phyloP scores from a whole-genome alignment of 768 basidiomycete genomes.

The Dentipellis fragilis region DNA sequence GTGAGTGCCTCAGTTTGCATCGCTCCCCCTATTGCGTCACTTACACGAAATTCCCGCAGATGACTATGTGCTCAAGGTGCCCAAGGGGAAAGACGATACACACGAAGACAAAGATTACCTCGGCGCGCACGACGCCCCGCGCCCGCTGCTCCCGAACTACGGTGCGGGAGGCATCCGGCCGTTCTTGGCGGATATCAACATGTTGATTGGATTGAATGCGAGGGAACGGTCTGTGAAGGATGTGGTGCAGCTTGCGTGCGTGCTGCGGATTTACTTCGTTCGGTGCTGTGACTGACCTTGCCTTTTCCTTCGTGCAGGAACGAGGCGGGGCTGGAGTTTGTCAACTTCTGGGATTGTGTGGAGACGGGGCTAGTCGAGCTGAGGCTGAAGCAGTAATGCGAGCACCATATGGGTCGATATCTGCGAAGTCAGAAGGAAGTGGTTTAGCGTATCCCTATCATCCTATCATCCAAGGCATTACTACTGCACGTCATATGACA shows the following conservation, averaged over 20 bases:
- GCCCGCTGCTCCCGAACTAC: constrained; percentile 10
- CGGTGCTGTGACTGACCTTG: too few species aligned
- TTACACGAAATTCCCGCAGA: background rate
- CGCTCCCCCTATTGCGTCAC: background rate
- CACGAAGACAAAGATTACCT: too few species aligned
- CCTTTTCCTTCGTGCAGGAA: background rate
- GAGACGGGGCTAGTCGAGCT: background rate
- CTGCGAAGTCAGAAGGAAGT: too few species aligned
- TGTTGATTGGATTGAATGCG: constrained; percentile 1
- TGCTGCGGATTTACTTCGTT: too few species aligned
- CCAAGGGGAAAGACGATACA: background rate
- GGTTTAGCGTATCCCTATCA: too few species aligned
- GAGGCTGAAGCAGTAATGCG: background rate
- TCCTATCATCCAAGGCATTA: too few species aligned
- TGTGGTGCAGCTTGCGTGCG: background rate
- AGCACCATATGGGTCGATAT: too few species aligned
- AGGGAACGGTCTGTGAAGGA: background rate
- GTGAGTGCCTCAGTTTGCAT: constrained; percentile 13
- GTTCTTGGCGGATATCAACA: constrained; percentile 9
- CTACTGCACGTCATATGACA: too few species aligned
- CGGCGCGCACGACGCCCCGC: background rate
- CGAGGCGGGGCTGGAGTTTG: background rate
- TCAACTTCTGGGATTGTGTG: background rate
- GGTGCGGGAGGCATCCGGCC: constrained; percentile 1
- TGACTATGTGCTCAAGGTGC: constrained; percentile 2